Evolutionary conservation across 2,329 filamentous ascomycete species (phyloP).

Genomic region (Magnaporthiopsis rhizophila): DNA sequence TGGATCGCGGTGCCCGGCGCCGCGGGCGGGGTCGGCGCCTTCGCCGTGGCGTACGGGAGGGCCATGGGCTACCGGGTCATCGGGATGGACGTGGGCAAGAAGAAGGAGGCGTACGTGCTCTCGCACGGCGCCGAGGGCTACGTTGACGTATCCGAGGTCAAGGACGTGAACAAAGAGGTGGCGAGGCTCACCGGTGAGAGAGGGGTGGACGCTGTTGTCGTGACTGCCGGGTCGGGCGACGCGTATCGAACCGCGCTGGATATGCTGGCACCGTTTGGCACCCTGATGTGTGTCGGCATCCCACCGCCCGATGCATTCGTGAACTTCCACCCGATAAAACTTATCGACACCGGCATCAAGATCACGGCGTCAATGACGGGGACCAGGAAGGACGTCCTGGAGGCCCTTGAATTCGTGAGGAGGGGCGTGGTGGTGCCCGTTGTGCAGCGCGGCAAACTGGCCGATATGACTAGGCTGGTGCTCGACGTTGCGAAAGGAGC

Average conservation of each 20-base stretch:
- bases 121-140: conserved; percentile 28
- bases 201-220: conserved; percentile 22
- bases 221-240: conserved; percentile 20
- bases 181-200: conserved; percentile 16
- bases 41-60: conserved; percentile 30
- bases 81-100: conserved; percentile 27
- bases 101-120: conserved; percentile 21
- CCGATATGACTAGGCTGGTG: conserved; percentile 17
- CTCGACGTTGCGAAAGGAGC: conserved; percentile 10
- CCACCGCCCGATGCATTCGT: conserved; percentile 19
- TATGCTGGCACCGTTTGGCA: conserved; percentile 28
- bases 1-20: conserved; percentile 30
- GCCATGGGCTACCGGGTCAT: conserved; percentile 34
- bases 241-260: conserved; percentile 28
- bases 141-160: conserved; percentile 22
- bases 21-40: conserved; percentile 30
- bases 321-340: conserved; percentile 24
- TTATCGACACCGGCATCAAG: conserved; percentile 27
- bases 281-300: conserved; percentile 31
- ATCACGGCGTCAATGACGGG: conserved; percentile 28
- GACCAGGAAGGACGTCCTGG: conserved; percentile 27
- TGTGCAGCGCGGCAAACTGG: conserved; percentile 18
- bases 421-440: conserved; percentile 23
- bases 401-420: conserved; percentile 31
- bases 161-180: conserved; percentile 17